Evolutionary conservation across 345 rosid genomes (phyloP), one percentile per base, ranked within the genome.

Genomic region (Salix viminalis): DNA sequence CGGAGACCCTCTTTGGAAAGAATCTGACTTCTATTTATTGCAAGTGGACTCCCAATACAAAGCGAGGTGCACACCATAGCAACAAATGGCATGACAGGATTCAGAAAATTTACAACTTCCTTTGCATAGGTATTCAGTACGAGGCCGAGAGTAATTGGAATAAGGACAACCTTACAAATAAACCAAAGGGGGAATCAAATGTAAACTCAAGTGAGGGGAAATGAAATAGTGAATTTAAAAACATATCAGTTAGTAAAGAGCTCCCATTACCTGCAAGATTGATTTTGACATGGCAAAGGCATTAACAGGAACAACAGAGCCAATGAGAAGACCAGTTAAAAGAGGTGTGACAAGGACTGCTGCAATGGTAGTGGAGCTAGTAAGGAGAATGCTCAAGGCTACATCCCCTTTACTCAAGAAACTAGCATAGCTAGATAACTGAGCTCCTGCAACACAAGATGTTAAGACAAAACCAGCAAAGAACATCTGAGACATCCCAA

Each of bases 201-300:
- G 65, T 16, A 2, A 58, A 36, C 30, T 41, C 26, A 60, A 66
- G 73, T 65, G 39, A 66, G 69, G 67, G 28, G 42, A 32, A 21
- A 78, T 39, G 50, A 66, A 69, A 66, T 6, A 68, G 19, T 15
- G 41, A 34, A 69, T 70, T 41, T 52, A 37, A 41, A 19, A 4
- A 24, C 14, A 65, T 34, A 30, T 62, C 24, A 50, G 23, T 69
- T 69, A 62, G 37, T 34, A 52, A 80, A 71, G 37, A 61, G 36
- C 36, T 14, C 37, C 44, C 36, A 52, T 79, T 84, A 94, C 98
- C 94, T 95, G 97, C 79, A 95, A 82, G 79, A 95, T 95, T 50
- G 97, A 93, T 86, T 87, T 95, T 11, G 99, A 89, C 97, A 95
- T 95, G 21, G 99, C 99, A 66, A 91, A 41, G n/a, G 94, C 94